A percentile compares a stretch with the other conserved stretches of the same genome.
Conservation (phyloP, 352 stramenopile genomes). For the Thraustotheca clavata region DNA sequence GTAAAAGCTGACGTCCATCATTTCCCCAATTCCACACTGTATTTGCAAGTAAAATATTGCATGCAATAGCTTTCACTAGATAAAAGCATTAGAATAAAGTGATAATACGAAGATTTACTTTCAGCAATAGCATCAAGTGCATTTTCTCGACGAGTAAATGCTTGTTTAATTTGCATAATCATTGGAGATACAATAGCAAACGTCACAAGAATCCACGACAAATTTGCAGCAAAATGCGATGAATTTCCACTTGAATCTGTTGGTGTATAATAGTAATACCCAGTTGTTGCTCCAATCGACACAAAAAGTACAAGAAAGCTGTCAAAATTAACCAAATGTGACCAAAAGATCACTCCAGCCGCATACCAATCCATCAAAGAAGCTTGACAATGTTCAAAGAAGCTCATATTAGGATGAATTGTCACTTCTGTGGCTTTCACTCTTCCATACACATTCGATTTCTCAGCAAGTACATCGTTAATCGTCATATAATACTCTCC, state of each 20-base stretch:
- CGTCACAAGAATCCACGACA: slow-evolving; percentile 76
- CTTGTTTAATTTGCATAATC: slow-evolving; percentile 85
- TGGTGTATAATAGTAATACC: slow-evolving; percentile 44
- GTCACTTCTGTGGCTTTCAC: background rate
- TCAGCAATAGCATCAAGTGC: slow-evolving; percentile 62
- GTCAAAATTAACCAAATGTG: slow-evolving; percentile 73
- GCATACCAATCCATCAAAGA: slow-evolving; percentile 70
- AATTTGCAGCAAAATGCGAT: slow-evolving; percentile 56
- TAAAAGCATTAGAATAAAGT: background rate
- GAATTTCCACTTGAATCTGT: slow-evolving; percentile 23
- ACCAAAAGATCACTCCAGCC: slow-evolving; percentile 60
- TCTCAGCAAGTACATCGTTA: background rate
- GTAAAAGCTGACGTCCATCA: slow-evolving; percentile 48
- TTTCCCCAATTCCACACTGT: slow-evolving; percentile 76
- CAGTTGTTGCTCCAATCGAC: slow-evolving; percentile 46
- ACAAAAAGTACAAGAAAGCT: slow-evolving; percentile 56
- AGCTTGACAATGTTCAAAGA: slow-evolving; percentile 28
- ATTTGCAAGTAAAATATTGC: slow-evolving; percentile 68
- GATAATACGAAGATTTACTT: slow-evolving; percentile 22
- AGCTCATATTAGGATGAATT: background rate
- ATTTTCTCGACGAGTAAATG: slow-evolving; percentile 61
- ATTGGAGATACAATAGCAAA: slow-evolving; percentile 77
- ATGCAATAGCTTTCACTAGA: slow-evolving; percentile 48
- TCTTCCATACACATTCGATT: background rate
- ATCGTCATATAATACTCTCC: background rate